Base-by-base conservation (phyloP, 2,329 filamentous ascomycete species). In the Metarhizium album region DNA sequence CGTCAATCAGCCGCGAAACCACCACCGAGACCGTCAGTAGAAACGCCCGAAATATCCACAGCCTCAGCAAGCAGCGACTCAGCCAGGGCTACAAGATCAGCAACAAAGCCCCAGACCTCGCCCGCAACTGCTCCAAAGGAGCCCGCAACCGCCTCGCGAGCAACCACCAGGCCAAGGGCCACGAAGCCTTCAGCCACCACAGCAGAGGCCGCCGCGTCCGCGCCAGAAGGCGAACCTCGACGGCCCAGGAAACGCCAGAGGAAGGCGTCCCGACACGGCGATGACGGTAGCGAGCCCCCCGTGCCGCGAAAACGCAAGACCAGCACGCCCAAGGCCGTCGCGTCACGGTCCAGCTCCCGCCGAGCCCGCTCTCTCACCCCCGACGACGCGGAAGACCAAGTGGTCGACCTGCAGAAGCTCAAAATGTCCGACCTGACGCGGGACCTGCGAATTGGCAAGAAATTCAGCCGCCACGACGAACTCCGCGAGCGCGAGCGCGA, bases 381-480 rank as follows among this genome's bases (percentile, higher is more conserved):
- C 2, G 80, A 84, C 49, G 79, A 83, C 56, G 79, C 81, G 3
- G 82, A 86, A 59, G 64, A 68, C 23, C 74, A 78, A 52, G 65
- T 76, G 54, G 82, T 91, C 50, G 84, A 90, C 60, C 72, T 80
- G 22, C 76, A 77, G 23, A 76, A 75, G 3, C 75, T 86, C 24
- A 87, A 80, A 49, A 88, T 93, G 82, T 78, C 75, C 42, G 84
- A 89, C 52, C 68, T 93, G 3, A 86, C 81, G 47, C 79, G 76
- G 54, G 84, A 88, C 60, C 70, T 86, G 48, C 75, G 76, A 22
- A 83, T 84, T 51, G 87, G 87, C 52, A 87, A 86, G 63, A 82
- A 84, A 53, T 90, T 88, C 51, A 83, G 82, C 59, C 78, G 83
- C 3, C 86, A 89, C 57, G 80, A 83, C 59, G 82, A 86, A 60